Conservation (phyloP, 371 early-diverging fungal species). For the Syncephalis plumigaleata region DNA sequence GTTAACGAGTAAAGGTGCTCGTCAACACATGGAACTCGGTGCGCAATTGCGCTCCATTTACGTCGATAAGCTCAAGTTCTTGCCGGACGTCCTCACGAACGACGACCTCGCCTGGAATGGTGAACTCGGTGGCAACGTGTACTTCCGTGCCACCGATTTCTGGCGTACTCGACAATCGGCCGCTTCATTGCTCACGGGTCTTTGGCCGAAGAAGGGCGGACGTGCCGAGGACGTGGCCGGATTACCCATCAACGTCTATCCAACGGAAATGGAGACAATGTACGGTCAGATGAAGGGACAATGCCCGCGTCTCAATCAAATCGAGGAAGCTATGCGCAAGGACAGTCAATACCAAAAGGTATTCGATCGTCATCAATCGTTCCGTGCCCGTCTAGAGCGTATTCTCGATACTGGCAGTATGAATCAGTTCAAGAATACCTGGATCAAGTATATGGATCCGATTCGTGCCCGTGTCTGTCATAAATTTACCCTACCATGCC, state of each 20-base stretch:
- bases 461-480: constrained; percentile 29
- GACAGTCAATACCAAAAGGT: constrained; percentile 13
- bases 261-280: constrained; percentile 26
- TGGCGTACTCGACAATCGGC: constrained; percentile 36
- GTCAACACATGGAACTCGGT: constrained; percentile 25
- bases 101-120: constrained; percentile 4
- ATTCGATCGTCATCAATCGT: constrained; percentile 6
- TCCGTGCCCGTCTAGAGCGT: constrained; percentile 10
- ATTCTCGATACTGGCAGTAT: constrained; percentile 12
- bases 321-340: constrained; percentile 6
- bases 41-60: constrained; percentile 24
- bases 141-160: too few relatives aligned
- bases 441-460: constrained; percentile 24
- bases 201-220: constrained; percentile 17
- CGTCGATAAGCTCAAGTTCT: constrained; percentile 22
- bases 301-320: constrained; percentile 17
- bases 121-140: too few relatives aligned
- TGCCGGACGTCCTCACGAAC: constrained; percentile 7
- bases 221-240: neutral
- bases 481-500: constrained; percentile 19
- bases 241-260: constrained; percentile 20
- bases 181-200: constrained; percentile 22
- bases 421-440: constrained; percentile 6
- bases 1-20: constrained; percentile 25
- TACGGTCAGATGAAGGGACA: constrained; percentile 4